These are phyloP conservation scores for Blastomyces parvus DNA, from an alignment of 2,329 filamentous ascomycete species.

Conservation along the genomic window DNA sequence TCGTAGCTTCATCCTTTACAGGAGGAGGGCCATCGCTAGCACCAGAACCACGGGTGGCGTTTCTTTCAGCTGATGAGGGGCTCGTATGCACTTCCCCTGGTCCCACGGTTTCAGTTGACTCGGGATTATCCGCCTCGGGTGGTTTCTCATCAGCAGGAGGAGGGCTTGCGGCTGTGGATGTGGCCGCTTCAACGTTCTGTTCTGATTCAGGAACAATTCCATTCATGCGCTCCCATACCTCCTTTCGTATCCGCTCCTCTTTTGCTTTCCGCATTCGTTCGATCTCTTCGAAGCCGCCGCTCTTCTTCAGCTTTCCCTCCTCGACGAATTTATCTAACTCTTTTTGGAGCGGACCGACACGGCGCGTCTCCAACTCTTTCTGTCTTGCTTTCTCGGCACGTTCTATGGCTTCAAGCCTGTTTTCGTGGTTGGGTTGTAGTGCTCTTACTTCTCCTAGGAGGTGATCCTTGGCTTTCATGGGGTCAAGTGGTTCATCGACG, in stretches of 20 bases:
- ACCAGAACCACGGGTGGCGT: background rate
- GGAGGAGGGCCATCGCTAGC: background rate
- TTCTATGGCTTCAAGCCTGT: conserved; percentile 87
- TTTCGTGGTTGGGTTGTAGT: conserved; percentile 87
- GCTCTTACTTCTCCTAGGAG: conserved; percentile 89
- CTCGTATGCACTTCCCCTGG: background rate
- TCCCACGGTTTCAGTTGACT: background rate
- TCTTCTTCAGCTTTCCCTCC: conserved; percentile 90
- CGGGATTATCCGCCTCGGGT: background rate
- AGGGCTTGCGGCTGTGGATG: background rate
- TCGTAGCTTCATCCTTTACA: background rate
- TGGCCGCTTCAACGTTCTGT: conserved; percentile 22
- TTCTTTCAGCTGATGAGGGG: background rate
- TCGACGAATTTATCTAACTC: conserved; percentile 79
- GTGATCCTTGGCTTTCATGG: conserved; percentile 74
- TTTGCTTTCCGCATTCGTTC: conserved; percentile 75
- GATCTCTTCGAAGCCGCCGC: conserved; percentile 86
- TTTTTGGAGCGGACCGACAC: conserved; percentile 67
- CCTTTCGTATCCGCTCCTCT: conserved; percentile 74
- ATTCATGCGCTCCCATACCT: conserved; percentile 53
- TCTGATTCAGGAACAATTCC: conserved; percentile 44
- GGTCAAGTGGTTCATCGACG: conserved; percentile 53
- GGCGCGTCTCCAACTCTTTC: conserved; percentile 72
- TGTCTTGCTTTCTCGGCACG: conserved; percentile 87
- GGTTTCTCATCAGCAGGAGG: background rate